Conservation (phyloP, 805 yeast genomes). For the Ogataea ganodermae region DNA sequence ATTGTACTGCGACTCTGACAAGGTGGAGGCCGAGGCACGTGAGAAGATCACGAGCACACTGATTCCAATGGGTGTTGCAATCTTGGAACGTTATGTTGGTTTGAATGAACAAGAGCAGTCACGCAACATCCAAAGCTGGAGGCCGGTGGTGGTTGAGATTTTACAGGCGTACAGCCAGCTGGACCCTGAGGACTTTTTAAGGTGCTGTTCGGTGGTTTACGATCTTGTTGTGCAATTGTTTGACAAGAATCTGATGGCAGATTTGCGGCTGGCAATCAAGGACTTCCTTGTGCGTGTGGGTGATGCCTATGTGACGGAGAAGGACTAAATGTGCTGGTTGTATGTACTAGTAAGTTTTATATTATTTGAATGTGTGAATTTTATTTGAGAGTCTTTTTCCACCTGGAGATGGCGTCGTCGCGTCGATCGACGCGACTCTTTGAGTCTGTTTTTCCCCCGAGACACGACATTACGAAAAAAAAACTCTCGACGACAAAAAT, state of each 20-base stretch:
- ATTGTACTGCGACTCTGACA: slow-evolving; percentile 67
- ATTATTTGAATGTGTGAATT: not conserved
- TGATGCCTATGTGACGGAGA: slow-evolving; percentile 35
- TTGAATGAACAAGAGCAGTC: slow-evolving; percentile 79
- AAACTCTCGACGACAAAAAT: slow-evolving; percentile 24
- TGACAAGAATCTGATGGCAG: slow-evolving; percentile 60
- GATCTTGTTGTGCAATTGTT: slow-evolving; percentile 58
- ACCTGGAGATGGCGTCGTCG: not conserved
- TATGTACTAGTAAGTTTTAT: not conserved
- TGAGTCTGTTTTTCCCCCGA: too few relatives aligned
- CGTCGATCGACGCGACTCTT: slow-evolving; percentile 1
- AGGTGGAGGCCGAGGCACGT: slow-evolving; percentile 49
- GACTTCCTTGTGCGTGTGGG: slow-evolving; percentile 58
- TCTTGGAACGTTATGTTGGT: slow-evolving; percentile 67
- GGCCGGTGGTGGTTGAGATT: slow-evolving; percentile 89
- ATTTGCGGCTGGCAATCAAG: slow-evolving; percentile 61
- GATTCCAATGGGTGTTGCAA: slow-evolving; percentile 69
- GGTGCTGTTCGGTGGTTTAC: slow-evolving; percentile 61
- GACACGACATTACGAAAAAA: slow-evolving; percentile 14
- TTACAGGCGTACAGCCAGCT: slow-evolving; percentile 79
- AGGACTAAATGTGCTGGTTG: slow-evolving; percentile 4
- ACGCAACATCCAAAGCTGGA: slow-evolving; percentile 81
- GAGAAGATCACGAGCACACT: slow-evolving; percentile 52
- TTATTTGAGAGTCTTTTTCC: not conserved
- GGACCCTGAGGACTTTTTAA: slow-evolving; percentile 68